These are phyloP conservation scores for Diaporthe eres DNA, from an alignment of 2,329 filamentous ascomycete species.

Conservation along the genomic window DNA sequence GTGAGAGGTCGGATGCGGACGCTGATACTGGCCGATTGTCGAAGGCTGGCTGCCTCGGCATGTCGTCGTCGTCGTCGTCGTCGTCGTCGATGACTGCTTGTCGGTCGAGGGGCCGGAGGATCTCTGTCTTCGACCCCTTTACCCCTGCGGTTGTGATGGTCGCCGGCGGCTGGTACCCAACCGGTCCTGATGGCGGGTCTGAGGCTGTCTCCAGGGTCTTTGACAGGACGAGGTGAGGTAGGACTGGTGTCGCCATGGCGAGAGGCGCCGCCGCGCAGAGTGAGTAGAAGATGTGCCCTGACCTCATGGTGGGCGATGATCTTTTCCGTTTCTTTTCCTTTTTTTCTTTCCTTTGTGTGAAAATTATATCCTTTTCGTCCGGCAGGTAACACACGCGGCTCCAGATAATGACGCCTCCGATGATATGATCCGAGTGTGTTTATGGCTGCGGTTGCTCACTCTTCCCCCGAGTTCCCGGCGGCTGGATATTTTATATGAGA, in stretches of 20 bases:
- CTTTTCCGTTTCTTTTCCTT: background rate
- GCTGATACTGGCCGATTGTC: constrained; percentile 47
- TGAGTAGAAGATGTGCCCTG: constrained; percentile 32
- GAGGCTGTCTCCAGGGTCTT: constrained; percentile 18
- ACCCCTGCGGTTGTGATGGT: constrained; percentile 13
- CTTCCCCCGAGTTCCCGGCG: background rate
- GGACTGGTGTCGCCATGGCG: constrained; percentile 23
- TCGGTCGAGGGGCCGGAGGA: background rate
- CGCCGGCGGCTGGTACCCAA: background rate
- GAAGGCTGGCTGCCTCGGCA: constrained; percentile 40
- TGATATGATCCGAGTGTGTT: background rate
- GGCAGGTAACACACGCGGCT: background rate
- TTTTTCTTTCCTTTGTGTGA: background rate
- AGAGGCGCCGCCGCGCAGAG: constrained; percentile 34
- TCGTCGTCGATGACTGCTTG: constrained; percentile 5
- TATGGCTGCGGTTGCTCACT: background rate
- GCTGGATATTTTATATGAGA: constrained; percentile 5
- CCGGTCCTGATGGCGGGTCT: background rate
- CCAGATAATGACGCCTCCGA: background rate
- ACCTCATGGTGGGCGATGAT: constrained; percentile 37
- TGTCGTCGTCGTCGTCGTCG: constrained; percentile 22
- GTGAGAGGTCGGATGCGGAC: constrained; percentile 35
- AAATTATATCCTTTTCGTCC: background rate
- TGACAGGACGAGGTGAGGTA: constrained; percentile 18
- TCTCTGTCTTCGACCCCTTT: background rate